These are phyloP conservation scores for Tricladium varicosporioides DNA, from an alignment of 2,329 filamentous ascomycete genomes.

Conservation along the genomic window DNA sequence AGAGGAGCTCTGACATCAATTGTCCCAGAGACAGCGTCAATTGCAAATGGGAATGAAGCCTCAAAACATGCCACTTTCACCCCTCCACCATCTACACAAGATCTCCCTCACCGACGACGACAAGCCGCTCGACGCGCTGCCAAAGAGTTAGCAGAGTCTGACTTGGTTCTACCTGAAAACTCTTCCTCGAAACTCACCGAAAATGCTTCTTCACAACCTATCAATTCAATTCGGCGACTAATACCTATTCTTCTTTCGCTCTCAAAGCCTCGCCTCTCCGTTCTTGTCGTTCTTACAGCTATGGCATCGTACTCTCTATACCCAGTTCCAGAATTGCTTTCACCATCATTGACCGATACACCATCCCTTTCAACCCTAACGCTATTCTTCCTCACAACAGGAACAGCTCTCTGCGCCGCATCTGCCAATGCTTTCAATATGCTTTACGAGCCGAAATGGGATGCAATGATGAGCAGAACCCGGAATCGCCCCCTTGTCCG, in stretches of 20 bases:
- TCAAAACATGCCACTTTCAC: constrained; percentile 12
- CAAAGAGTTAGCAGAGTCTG: constrained; percentile 12
- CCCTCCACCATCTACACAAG: constrained; percentile 14
- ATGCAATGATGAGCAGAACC: constrained; percentile 92
- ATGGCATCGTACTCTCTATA: constrained; percentile 92
- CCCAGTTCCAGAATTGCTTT: constrained; percentile 83
- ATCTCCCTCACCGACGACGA: constrained; percentile 33
- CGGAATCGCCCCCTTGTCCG: constrained; percentile 86
- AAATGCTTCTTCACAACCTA: constrained; percentile 49
- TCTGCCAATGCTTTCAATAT: constrained; percentile 96
- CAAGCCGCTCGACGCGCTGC: constrained; percentile 28
- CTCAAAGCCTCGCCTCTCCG: constrained; percentile 90
- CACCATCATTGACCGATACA: constrained; percentile 58
- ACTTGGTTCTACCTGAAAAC: constrained; percentile 42
- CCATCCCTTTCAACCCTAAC: constrained; percentile 89
- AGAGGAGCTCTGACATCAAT: constrained; percentile 23
- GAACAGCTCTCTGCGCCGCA: constrained; percentile 85
- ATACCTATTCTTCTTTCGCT: constrained; percentile 83
- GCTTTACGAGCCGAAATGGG: constrained; percentile 88
- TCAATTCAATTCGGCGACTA: constrained; percentile 58
- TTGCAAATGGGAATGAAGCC: constrained; percentile 14
- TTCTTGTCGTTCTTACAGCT: constrained; percentile 86
- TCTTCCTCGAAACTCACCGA: constrained; percentile 55
- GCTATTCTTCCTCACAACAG: constrained; percentile 84
- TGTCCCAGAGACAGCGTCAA: constrained; percentile 15